These are phyloP conservation scores for Infundibulicybe gibba DNA, from an alignment of 768 basidiomycete genomes.

Conservation along the genomic window DNA sequence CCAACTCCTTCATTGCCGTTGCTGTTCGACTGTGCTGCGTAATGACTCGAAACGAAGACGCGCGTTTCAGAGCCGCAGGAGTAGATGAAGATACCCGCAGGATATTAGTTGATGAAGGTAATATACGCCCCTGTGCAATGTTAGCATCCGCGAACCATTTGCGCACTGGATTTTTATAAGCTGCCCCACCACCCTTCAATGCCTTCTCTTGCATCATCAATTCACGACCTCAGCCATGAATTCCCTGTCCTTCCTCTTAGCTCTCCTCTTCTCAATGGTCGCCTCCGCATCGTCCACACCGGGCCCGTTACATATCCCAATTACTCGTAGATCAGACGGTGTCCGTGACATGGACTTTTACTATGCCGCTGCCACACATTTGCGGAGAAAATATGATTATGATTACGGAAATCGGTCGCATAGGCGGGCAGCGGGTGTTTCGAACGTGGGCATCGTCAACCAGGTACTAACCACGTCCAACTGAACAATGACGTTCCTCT, in stretches of 20 bases:
- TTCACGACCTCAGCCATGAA: background rate
- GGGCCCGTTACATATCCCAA: background rate
- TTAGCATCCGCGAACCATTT: no score
- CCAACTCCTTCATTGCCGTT: no score
- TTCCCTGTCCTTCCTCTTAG: background rate
- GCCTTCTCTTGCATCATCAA: no score
- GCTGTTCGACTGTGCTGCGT: no score
- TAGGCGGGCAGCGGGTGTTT: background rate
- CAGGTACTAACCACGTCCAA: background rate
- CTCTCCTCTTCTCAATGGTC: background rate
- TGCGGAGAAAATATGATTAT: background rate
- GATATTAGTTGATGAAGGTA: no score
- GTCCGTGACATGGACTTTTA: background rate
- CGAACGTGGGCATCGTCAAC: background rate
- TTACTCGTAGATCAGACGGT: background rate
- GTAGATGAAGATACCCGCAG: no score
- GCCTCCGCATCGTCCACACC: background rate
- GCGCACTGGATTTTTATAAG: no score
- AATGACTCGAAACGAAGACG: no score
- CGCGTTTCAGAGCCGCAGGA: no score
- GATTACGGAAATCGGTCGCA: background rate
- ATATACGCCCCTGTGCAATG: no score
- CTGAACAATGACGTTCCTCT: background rate
- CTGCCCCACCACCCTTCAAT: no score
- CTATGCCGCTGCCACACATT: background rate